phyloP scores from a whole-genome alignment of 2,329 filamentous ascomycete species.

The Esteya vermicola region DNA sequence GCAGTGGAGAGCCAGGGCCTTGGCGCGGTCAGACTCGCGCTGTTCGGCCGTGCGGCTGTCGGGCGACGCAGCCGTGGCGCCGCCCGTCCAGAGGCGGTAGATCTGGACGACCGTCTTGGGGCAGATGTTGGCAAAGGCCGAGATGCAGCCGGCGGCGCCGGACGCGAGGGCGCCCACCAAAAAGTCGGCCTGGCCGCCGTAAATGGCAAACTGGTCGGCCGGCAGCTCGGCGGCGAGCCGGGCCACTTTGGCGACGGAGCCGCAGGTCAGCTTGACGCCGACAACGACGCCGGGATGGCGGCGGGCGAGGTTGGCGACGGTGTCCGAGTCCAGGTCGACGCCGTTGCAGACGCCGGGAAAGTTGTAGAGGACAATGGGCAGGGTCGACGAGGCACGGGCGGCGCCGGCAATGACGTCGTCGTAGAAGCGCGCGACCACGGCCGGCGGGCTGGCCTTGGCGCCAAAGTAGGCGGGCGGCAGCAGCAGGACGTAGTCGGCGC shows the following conservation, averaged over 20 bases:
- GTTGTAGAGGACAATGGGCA: slow-evolving; percentile 53
- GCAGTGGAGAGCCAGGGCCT: slow-evolving; percentile 46
- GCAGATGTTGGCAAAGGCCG: slow-evolving; percentile 49
- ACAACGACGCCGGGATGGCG: slow-evolving; percentile 11
- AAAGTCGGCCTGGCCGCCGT: slow-evolving; percentile 62
- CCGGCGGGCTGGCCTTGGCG: slow-evolving; percentile 38
- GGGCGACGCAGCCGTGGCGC: neutral
- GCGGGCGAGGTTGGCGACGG: slow-evolving; percentile 36
- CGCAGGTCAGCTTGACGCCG: slow-evolving; percentile 38
- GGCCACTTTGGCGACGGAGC: slow-evolving; percentile 59
- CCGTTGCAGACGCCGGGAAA: slow-evolving; percentile 57
- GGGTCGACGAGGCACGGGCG: slow-evolving; percentile 14
- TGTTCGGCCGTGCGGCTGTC: slow-evolving; percentile 7
- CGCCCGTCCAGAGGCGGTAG: slow-evolving; percentile 40
- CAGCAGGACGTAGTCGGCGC: slow-evolving; percentile 46
- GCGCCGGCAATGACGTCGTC: slow-evolving; percentile 36
- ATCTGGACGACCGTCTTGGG: slow-evolving; percentile 41
- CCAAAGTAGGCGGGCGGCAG: slow-evolving; percentile 52
- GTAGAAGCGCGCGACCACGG: slow-evolving; percentile 46
- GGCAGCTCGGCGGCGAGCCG: slow-evolving; percentile 38
- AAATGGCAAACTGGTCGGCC: slow-evolving; percentile 47
- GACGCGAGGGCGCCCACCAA: slow-evolving; percentile 43
- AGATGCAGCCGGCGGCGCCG: slow-evolving; percentile 45
- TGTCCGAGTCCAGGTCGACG: slow-evolving; percentile 52
- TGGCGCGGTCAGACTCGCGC: slow-evolving; percentile 35